Evolutionary conservation across 1,284 basidiomycete species (phyloP), one percentile per base, ranked within the genome.

Genomic region (Lentinus polychrous): DNA sequence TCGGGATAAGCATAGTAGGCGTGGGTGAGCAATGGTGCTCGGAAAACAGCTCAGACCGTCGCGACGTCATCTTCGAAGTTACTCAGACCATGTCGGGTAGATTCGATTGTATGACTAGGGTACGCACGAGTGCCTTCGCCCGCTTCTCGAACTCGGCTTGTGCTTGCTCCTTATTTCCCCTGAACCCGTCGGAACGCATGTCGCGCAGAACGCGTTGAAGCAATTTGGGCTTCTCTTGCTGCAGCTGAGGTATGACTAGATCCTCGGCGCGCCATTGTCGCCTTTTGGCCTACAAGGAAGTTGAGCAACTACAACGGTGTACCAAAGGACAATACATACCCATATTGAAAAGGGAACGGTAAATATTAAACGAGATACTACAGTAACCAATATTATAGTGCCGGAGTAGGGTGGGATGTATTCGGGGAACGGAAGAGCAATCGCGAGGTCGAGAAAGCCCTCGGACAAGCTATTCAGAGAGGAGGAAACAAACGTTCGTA

Each of bases 271-370:
- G 72, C 65, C 77, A 75, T 55, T 81, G 76, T 48, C 86, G 76
- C 55, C 69, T 71, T 57, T 81, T 80, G 24, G 79, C 79, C 86
- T 89, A 48, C 14, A 52, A 14, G 17, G n/a, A 34, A 12, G 10
- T 33, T 45, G 27, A 15, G 24, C 23, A 40, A 20, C 12, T 47
- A 43, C 23, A 22, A 18, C 17, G 43, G 22, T 37, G 49, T 34
- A 17, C 24, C 27, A 27, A n/a, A 33, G 11, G 43, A 44, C 15
- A 32, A 17, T 35, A 65, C 79, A 56, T 56, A 92, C 90, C 91
- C 91, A 94, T 64, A 91, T 61, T 52, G 85, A 81, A 52, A 89
- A 72, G 15, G 91, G 92, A 4, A 92, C 72, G 1, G 90, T 82
- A 43, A 81, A 62, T 0, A 72, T 67, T 7, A 84, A 67, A 55